Evolutionary conservation across 106 monocot species (phyloP).

Genomic region (Platanthera guangdongensis): DNA sequence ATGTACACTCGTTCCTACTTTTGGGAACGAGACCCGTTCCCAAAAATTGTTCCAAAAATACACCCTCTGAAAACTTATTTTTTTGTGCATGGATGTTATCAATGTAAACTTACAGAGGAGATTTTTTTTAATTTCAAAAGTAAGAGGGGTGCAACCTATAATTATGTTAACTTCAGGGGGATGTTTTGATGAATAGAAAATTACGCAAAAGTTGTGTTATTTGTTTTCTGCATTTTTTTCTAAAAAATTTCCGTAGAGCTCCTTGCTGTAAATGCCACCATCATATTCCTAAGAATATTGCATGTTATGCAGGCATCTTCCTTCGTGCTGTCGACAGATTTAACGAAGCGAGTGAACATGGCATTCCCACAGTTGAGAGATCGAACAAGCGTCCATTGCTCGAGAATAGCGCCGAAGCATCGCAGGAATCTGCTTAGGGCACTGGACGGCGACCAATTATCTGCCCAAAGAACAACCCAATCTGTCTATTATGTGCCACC

Average conservation of each 20-base stretch:
- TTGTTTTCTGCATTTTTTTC: background rate
- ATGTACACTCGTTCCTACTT: too few relatives aligned
- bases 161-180: too few relatives aligned
- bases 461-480: background rate
- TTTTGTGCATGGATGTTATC: too few relatives aligned
- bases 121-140: too few relatives aligned
- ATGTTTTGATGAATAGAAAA: too few relatives aligned
- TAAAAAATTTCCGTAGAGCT: background rate
- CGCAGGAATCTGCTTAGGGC: background rate
- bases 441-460: background rate
- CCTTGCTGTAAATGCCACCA: background rate
- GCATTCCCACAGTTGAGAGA: constrained; percentile 28
- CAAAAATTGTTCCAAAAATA: too few relatives aligned
- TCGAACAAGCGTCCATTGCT: constrained; percentile 39
- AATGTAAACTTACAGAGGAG: too few relatives aligned
- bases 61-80: too few relatives aligned
- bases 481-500: background rate
- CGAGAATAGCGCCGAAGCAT: background rate
- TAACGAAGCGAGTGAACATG: constrained; percentile 52
- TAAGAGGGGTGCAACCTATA: too few relatives aligned
- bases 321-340: constrained; percentile 70
- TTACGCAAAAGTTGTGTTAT: background rate
- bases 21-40: too few relatives aligned
- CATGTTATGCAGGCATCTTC: constrained; percentile 53
- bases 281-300: background rate